Conservation (phyloP, 2,329 filamentous ascomycete genomes). For the Pseudogymnoascus sp. region DNA sequence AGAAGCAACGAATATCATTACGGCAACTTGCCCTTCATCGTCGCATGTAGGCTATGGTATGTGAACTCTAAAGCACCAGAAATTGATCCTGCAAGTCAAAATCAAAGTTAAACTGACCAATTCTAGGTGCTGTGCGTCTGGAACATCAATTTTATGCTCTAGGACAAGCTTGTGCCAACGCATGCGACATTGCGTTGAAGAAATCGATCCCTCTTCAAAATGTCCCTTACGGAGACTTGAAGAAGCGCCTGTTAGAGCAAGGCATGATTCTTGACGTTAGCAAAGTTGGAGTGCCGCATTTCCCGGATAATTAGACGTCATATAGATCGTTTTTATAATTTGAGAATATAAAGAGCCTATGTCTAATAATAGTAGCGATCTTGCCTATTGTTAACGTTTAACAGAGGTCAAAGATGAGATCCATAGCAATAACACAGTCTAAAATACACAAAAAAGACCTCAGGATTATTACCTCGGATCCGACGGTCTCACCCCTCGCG, state of each 20-base stretch:
- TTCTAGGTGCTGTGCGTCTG: constrained; percentile 13
- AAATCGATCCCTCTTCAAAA: background rate
- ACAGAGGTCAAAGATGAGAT: background rate
- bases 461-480: background rate
- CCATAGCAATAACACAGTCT: background rate
- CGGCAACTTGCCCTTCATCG: background rate
- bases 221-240: constrained; percentile 10
- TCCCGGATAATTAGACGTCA: background rate
- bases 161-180: constrained; percentile 15
- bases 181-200: constrained; percentile 14
- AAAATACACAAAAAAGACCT: background rate
- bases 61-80: background rate
- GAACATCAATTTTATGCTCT: constrained; percentile 16
- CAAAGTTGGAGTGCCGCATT: background rate
- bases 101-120: background rate
- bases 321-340: background rate
- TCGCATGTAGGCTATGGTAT: background rate
- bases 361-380: background rate
- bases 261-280: background rate
- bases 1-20: constrained; percentile 12
- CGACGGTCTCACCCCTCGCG: background rate
- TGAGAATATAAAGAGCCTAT: background rate
- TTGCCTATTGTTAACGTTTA: background rate
- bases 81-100: background rate
- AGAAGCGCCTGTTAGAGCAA: background rate